Percentiles rank a stretch among this genome's conserved stretches.
Conservation (phyloP, 768 basidiomycete genomes). For the Rubroboletus pulcherrimus region DNA sequence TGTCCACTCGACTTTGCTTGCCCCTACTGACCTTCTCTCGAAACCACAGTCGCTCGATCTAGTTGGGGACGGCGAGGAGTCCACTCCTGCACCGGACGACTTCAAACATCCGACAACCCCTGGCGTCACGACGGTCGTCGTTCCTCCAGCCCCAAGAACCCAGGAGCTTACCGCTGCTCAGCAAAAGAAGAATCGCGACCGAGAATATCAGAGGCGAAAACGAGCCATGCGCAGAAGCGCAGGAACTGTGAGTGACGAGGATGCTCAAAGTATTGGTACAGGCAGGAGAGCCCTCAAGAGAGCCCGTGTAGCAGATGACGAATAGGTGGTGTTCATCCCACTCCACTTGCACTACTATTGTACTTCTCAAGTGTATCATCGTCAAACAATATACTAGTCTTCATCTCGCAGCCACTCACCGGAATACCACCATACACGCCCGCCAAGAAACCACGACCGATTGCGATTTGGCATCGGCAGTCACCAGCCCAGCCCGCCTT, state of each 20-base stretch:
- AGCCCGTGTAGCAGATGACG: conserved; percentile 63
- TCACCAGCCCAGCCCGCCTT: neutral
- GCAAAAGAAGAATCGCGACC: conserved; percentile 73
- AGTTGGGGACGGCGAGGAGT: conserved; percentile 64
- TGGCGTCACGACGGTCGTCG: conserved; percentile 71
- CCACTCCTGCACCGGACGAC: conserved; percentile 61
- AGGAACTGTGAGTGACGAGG: conserved; percentile 72
- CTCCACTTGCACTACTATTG: neutral
- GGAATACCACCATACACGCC: neutral
- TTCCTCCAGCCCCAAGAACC: conserved; percentile 66
- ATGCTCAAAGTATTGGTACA: conserved; percentile 43
- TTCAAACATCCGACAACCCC: conserved; percentile 63
- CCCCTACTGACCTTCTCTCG: conserved; percentile 5
- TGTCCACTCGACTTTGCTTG: conserved; percentile 2
- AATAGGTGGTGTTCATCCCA: conserved; percentile 34
- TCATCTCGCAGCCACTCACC: neutral
- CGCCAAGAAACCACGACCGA: neutral
- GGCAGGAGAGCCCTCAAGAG: conserved; percentile 66
- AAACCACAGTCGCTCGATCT: conserved; percentile 70
- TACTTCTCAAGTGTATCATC: conserved; percentile 10
- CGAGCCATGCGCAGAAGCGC: conserved; percentile 61
- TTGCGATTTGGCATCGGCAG: neutral
- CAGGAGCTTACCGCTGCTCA: conserved; percentile 70
- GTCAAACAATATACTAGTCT: neutral
- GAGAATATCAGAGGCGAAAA: conserved; percentile 78